Evolutionary conservation across 192 early-diverging fungal species (phyloP).

Genomic region (Coemansia interrupta): DNA sequence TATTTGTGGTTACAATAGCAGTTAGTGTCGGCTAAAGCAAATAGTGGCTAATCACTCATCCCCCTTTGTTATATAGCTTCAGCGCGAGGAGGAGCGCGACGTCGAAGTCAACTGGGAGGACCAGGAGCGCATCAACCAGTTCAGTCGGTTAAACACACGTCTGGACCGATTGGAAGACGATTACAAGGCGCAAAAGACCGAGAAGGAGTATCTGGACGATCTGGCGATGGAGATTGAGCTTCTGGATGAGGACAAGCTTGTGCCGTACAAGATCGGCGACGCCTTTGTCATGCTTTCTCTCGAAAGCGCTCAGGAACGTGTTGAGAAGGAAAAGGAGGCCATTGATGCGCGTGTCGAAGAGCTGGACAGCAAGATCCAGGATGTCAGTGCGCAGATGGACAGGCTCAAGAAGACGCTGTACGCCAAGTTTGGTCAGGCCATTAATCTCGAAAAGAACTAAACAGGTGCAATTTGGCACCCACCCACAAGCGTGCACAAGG

Average conservation of each 20-base stretch:
- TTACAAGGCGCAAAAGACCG: constrained; percentile 79
- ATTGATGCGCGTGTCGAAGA: constrained; percentile 61
- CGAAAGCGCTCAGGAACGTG: constrained; percentile 67
- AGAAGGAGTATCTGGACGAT: constrained; percentile 93
- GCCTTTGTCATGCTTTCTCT: constrained; percentile 74
- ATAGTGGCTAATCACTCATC: neutral
- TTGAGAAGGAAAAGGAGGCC: constrained; percentile 62
- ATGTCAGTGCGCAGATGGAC: constrained; percentile 69
- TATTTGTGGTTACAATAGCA: neutral
- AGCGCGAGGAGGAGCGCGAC: constrained; percentile 77
- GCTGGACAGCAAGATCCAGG: constrained; percentile 62
- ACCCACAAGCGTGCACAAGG: neutral
- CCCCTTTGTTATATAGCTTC: constrained; percentile 21
- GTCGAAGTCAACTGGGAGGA: constrained; percentile 95
- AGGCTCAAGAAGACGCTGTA: constrained; percentile 84
- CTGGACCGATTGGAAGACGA: constrained; percentile 73
- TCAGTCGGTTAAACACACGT: constrained; percentile 79
- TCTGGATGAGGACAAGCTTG: constrained; percentile 79
- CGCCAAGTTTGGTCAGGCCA: constrained; percentile 88
- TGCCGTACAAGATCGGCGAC: constrained; percentile 85
- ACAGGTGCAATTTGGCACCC: neutral
- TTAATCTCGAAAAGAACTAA: constrained; percentile 88
- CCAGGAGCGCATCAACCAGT: constrained; percentile 92
- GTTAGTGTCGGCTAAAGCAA: neutral
- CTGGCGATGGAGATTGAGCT: constrained; percentile 88